A percentile compares a stretch with the other conserved stretches of the same genome.
Conservation (phyloP, 2,329 filamentous ascomycete species). For the Rhinocladiella similis region DNA sequence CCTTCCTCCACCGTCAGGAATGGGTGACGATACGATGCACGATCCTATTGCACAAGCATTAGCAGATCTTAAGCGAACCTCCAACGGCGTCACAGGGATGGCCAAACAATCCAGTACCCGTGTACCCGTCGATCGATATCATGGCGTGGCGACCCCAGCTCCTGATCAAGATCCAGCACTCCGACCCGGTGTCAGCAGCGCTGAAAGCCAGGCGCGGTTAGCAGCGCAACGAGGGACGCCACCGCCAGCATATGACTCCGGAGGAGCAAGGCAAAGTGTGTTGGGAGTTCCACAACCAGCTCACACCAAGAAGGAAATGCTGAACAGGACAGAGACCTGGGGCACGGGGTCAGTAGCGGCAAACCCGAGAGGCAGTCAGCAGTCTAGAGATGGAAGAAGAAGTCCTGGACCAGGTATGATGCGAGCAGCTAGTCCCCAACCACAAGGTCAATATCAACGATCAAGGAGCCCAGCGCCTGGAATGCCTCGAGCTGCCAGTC, state of each 20-base stretch:
- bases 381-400: conserved; percentile 25
- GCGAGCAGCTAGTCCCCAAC: conserved; percentile 23
- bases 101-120: conserved; percentile 76
- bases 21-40: conserved; percentile 54
- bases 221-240: conserved; percentile 71
- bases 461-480: conserved; percentile 25
- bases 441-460: conserved; percentile 17
- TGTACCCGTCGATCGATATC: conserved; percentile 94
- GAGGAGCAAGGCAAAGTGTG: conserved; percentile 18
- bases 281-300: conserved; percentile 70
- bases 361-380: conserved; percentile 14
- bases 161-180: conserved; percentile 44
- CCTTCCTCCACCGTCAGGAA: conserved; percentile 24
- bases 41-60: conserved; percentile 92
- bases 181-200: conserved; percentile 26
- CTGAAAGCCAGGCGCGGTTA: conserved; percentile 45
- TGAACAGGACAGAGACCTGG: conserved; percentile 88
- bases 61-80: conserved; percentile 74
- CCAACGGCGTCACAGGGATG: conserved; percentile 41
- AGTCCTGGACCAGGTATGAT: conserved; percentile 26
- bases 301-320: conserved; percentile 92
- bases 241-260: conserved; percentile 83
- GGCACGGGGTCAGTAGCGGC: conserved; percentile 32
- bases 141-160: conserved; percentile 84
- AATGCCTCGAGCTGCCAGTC: conserved; percentile 26